Evolutionary conservation across 352 stramenopile species (phyloP).

Genomic region (Phytophthora boehmeriae): DNA sequence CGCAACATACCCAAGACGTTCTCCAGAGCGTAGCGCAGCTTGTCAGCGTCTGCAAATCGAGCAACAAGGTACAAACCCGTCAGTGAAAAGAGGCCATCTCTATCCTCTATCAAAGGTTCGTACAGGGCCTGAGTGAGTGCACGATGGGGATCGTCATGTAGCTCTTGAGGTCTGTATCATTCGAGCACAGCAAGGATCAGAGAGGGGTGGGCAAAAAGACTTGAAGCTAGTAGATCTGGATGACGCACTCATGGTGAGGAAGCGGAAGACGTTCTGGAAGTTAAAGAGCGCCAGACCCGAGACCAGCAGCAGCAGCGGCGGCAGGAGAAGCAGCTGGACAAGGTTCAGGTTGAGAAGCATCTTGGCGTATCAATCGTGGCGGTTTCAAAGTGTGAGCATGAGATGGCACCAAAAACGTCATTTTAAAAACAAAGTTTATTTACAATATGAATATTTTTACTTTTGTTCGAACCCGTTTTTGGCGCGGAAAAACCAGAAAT

Average conservation of each 20-base stretch:
- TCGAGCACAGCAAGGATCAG: slow-evolving; percentile 6
- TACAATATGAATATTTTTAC: too few relatives aligned
- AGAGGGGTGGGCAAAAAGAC: background rate
- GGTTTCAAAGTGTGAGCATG: slow-evolving; percentile 14
- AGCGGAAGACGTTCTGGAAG: slow-evolving; percentile 80
- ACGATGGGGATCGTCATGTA: slow-evolving; percentile 78
- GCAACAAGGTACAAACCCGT: slow-evolving; percentile 4
- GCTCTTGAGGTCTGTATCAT: slow-evolving; percentile 48
- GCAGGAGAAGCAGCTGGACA: slow-evolving; percentile 72
- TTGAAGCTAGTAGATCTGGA: background rate
- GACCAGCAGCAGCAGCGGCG: slow-evolving; percentile 68
- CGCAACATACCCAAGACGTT: slow-evolving; percentile 53
- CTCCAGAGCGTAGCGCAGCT: slow-evolving; percentile 73
- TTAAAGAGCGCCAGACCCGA: slow-evolving; percentile 76
- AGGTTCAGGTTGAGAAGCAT: slow-evolving; percentile 58
- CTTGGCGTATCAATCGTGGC: slow-evolving; percentile 2
- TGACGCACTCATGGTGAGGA: slow-evolving; percentile 63
- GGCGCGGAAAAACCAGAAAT: background rate
- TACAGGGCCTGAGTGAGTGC: slow-evolving; percentile 61
- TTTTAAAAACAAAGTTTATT: too few relatives aligned
- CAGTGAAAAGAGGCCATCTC: background rate
- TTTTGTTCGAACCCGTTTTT: too few relatives aligned
- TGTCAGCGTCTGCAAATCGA: slow-evolving; percentile 55
- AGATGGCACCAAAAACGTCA: too few relatives aligned
- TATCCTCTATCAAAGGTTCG: background rate